A percentile compares a stretch with the other conserved stretches of the same genome.
These are phyloP conservation scores for Carex myosuroides DNA, from an alignment of 176 grass and related monocot genomes.

Conservation along the genomic window DNA sequence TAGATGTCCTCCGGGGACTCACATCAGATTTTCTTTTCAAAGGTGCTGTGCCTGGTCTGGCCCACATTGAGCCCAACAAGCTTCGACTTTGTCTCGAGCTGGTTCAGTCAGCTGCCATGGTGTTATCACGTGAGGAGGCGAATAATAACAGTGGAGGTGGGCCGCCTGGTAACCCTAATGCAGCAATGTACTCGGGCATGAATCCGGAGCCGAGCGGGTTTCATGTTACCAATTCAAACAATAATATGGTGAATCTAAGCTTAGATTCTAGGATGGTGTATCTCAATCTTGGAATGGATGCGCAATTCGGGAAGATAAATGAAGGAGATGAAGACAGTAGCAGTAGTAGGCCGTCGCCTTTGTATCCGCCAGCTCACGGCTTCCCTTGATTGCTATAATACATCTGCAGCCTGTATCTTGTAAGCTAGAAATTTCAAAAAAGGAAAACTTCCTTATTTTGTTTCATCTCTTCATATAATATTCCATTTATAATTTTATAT, in stretches of 20 bases:
- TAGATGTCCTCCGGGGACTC: conserved; percentile 90
- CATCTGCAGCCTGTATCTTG: conserved; percentile 45
- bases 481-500: conserved; percentile 15
- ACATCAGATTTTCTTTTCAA: conserved; percentile 99
- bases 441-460: conserved; percentile 22
- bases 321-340: conserved; percentile 48
- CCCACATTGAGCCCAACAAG: conserved; percentile 98
- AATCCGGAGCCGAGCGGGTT: conserved; percentile 47
- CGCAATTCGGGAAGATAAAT: conserved; percentile 69
- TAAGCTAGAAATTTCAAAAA: conserved; percentile 55
- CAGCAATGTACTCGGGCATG: conserved; percentile 39
- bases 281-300: conserved; percentile 89
- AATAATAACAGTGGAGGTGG: conserved; percentile 11
- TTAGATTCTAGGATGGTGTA: conserved; percentile 97
- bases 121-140: conserved; percentile 91
- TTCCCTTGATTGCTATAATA: conserved; percentile 52
- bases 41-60: conserved; percentile 77
- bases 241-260: conserved; percentile 82
- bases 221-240: conserved; percentile 41
- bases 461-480: conserved; percentile 24
- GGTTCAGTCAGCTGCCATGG: conserved; percentile 90
- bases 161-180: neutral
- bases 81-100: conserved; percentile 93
- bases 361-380: conserved; percentile 81
- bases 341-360: conserved; percentile 46